Conservation (phyloP, 1,284 basidiomycete genomes). For the Ustilago cynodontis region DNA sequence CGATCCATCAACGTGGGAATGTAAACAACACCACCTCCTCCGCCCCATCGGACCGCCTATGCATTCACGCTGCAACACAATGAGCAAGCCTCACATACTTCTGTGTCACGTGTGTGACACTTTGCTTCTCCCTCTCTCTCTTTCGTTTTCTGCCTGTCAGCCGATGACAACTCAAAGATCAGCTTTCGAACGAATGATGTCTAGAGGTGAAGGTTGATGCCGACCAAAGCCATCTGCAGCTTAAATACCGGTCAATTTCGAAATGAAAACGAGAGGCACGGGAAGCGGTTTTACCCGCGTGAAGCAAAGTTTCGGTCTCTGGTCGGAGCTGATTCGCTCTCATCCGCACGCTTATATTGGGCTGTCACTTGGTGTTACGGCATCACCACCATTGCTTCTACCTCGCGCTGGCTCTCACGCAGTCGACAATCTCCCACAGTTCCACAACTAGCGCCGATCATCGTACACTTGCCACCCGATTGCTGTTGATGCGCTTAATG, state of each 20-base stretch:
- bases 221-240: neutral
- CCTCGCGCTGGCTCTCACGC: too few relatives aligned
- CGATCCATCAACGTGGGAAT: neutral
- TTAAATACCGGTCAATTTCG: neutral
- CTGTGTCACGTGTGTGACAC: slow-evolving; percentile 4
- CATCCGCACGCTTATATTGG: neutral
- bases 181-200: neutral
- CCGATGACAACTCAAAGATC: neutral
- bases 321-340: neutral
- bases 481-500: neutral
- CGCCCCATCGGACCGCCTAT: neutral
- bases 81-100: neutral
- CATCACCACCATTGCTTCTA: neutral
- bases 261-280: neutral
- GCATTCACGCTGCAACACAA: slow-evolving; percentile 1
- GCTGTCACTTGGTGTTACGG: neutral
- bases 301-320: neutral
- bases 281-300: neutral
- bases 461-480: neutral
- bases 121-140: too few relatives aligned
- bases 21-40: neutral
- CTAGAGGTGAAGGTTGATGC: neutral
- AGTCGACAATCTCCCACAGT: too few relatives aligned
- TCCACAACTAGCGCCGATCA: neutral
- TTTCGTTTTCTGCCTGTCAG: neutral